A percentile compares a stretch with the other conserved stretches of the same genome.
phyloP scores from a whole-genome alignment of 108 stramenopile genomes.

The Cyclotella cryptica region DNA sequence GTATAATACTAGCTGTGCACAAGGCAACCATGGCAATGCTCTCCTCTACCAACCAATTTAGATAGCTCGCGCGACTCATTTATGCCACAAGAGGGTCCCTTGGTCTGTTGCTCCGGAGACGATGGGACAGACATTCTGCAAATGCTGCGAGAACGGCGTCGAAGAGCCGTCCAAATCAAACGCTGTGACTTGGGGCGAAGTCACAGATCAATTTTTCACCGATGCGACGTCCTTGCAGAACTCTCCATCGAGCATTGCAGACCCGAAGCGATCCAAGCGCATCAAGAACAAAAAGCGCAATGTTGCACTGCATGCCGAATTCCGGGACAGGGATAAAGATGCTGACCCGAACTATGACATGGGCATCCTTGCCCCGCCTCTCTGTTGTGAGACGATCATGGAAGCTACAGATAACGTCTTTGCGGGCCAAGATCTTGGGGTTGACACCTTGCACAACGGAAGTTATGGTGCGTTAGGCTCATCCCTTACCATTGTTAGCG shows the following conservation, averaged over 20 bases:
- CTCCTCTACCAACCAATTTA: no score
- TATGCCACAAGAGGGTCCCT: no score
- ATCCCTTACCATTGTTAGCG: neutral
- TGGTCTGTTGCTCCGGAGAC: neutral
- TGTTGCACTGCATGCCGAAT: slow-evolving; percentile 46
- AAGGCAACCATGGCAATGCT: no score
- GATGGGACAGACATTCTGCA: slow-evolving; percentile 48
- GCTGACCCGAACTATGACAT: neutral
- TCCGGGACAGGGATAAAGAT: slow-evolving; percentile 25
- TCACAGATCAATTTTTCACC: slow-evolving; percentile 1
- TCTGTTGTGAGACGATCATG: slow-evolving; percentile 29
- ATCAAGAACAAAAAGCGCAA: slow-evolving; percentile 45
- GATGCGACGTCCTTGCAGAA: slow-evolving; percentile 1
- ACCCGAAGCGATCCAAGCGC: slow-evolving; percentile 26
- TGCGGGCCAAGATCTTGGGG: slow-evolving; percentile 37
- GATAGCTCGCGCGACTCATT: no score
- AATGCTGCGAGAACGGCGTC: slow-evolving; percentile 18
- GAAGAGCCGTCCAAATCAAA: neutral
- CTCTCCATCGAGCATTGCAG: slow-evolving; percentile 7
- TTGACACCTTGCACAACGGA: slow-evolving; percentile 26
- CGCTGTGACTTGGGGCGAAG: slow-evolving; percentile 40
- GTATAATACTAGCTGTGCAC: no score
- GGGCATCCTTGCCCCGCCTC: slow-evolving; percentile 18
- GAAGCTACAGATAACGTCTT: slow-evolving; percentile 47
- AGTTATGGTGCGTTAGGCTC: slow-evolving; percentile 6